Evolutionary conservation across 2,329 filamentous ascomycete genomes (phyloP), one percentile per base, ranked within the genome.

Genomic region (Teratosphaeria zuluensis): DNA sequence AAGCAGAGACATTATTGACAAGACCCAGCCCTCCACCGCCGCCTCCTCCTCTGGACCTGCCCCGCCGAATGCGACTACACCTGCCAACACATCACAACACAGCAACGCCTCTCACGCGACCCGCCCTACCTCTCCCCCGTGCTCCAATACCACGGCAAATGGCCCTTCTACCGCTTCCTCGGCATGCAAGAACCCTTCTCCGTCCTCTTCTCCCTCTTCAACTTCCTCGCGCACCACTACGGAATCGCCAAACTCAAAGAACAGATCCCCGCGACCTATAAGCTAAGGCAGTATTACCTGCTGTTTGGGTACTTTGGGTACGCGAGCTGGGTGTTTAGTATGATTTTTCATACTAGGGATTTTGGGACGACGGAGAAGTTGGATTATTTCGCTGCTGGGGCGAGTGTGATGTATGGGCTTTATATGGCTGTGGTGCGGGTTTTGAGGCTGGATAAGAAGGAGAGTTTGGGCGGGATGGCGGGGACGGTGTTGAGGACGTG

Each of bases 121-220:
- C 82, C 83, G 35, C 83, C 83, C 0, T 85, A 85, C 77, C 76
- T 83, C 62, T 74, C 84, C 32, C 82, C 85, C 11, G 75, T 96
- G 55, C 86, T 92, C 58, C 94, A 99, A 76, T 99, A 92, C 79
- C 91, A 99, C 77, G 94, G 94, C 33, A 99, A 99, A 82, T 99
- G 94, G 94, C 94, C 94, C 46, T 99, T 99, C 77, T 80, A 86
- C 73, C 89, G 94, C 65, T 82, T 96, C 69, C 76, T 95, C 57
- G 94, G 94, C 73, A 88, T 96, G 78, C 94, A 99, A 77, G 94
- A 99, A 77, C 91, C 92, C 60, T 90, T 92, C 73, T 91, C 87
- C 55, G 92, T 97, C 65, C 79, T 96, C 70, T 99, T 96, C 80
- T 95, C 89, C 64, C 80, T 96, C 56, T 83, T 95, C 70, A 99